Percentiles rank a stretch among this genome's conserved stretches.
Evolutionary conservation across 2,329 filamentous ascomycete species (phyloP).

Genomic region (Tolypocladium amazonense): DNA sequence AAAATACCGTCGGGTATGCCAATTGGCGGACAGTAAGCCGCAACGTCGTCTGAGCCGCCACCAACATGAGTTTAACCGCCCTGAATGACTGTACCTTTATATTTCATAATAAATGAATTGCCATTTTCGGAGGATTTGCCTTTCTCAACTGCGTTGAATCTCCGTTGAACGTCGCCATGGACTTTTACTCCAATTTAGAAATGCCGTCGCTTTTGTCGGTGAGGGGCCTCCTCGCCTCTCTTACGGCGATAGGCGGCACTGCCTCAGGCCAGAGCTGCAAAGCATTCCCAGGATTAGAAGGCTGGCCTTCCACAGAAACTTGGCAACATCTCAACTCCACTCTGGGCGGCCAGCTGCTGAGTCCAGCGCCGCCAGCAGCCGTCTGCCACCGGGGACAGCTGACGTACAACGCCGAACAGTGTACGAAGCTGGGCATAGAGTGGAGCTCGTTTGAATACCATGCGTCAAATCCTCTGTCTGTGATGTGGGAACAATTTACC

Average conservation of each 20-base stretch:
- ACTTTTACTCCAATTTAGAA: not conserved
- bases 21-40: not conserved
- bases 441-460: constrained; percentile 20
- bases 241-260: not conserved
- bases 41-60: not conserved
- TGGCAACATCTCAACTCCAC: constrained; percentile 37
- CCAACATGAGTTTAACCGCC: too few species aligned
- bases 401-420: constrained; percentile 16
- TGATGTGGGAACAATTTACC: constrained; percentile 29
- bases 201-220: not conserved
- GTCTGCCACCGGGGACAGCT: constrained; percentile 18
- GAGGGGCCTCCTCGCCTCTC: not conserved
- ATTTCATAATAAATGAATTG: not conserved
- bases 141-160: not conserved
- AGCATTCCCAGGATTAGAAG: constrained; percentile 29
- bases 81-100: not conserved
- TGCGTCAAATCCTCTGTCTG: constrained; percentile 16
- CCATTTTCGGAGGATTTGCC: not conserved
- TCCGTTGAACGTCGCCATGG: not conserved
- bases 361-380: constrained; percentile 24
- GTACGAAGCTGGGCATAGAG: constrained; percentile 10
- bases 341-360: constrained; percentile 29
- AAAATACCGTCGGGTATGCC: too few species aligned
- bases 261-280: constrained; percentile 25
- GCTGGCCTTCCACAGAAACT: constrained; percentile 34